Percentiles rank a stretch among this genome's conserved stretches.
Conservation (phyloP, 1,139 yeast genomes). For the Blastobotrys arbuscula region DNA sequence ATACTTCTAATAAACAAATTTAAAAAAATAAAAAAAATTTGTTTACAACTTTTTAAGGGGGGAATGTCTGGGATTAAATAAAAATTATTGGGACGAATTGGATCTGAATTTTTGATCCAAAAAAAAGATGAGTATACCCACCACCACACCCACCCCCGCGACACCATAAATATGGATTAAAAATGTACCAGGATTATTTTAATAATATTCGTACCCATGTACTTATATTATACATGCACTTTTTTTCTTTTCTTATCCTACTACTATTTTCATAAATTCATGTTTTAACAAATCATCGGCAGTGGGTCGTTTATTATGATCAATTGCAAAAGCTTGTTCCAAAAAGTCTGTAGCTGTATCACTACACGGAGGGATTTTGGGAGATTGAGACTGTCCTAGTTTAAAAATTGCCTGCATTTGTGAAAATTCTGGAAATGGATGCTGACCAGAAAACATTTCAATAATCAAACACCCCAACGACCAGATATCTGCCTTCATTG, state of each 20-base stretch:
- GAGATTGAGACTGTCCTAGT: conserved; percentile 75
- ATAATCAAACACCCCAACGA: conserved; percentile 85
- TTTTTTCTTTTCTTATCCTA: neutral
- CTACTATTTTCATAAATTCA: conserved; percentile 32
- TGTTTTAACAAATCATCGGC: conserved; percentile 67
- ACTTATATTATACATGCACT: neutral
- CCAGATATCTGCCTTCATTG: conserved; percentile 88
- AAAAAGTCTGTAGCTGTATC: conserved; percentile 64
- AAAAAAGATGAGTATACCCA: no score
- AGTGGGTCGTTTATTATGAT: conserved; percentile 65
- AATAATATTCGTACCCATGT: neutral
- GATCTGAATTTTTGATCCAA: no score
- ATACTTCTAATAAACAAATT: no score
- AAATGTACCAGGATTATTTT: neutral
- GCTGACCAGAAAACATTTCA: conserved; percentile 93
- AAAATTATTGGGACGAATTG: no score
- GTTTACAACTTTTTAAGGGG: no score
- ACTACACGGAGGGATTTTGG: conserved; percentile 74
- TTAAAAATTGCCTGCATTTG: conserved; percentile 96
- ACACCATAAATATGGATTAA: neutral
- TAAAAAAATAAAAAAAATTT: no score
- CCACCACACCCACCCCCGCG: no score
- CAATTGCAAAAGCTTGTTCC: conserved; percentile 62
- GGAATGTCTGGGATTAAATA: no score
- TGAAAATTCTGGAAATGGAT: conserved; percentile 88